phyloP scores from a whole-genome alignment of 139 green algal species.

The Gonium pectorale region DNA sequence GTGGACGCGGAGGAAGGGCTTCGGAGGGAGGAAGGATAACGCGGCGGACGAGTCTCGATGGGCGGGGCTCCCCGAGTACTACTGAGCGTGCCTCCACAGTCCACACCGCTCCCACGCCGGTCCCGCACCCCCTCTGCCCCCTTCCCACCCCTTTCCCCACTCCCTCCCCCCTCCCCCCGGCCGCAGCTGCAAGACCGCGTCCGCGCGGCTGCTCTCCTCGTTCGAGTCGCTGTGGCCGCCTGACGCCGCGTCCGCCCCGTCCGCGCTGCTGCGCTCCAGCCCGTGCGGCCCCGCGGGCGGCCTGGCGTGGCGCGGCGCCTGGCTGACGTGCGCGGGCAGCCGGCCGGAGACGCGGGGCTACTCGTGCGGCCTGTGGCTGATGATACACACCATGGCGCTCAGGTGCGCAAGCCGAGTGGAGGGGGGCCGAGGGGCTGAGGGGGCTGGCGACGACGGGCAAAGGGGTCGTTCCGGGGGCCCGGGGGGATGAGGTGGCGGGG shows the following conservation, averaged over 20 bases:
- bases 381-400: conserved; percentile 75
- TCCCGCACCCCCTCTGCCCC: no score
- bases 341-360: conserved; percentile 68
- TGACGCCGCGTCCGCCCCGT: not conserved
- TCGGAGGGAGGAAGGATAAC: no score
- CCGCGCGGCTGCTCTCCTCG: not conserved
- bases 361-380: conserved; percentile 83
- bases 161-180: not conserved
- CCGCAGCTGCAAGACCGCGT: conserved; percentile 28
- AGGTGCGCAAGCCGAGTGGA: no score
- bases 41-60: no score
- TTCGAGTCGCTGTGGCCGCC: conserved; percentile 21
- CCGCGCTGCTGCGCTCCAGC: not conserved
- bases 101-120: no score
- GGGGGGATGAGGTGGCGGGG: no score
- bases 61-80: no score
- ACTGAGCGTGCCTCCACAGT: no score
- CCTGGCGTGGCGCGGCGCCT: conserved; percentile 39
- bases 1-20: no score
- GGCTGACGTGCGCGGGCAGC: conserved; percentile 66
- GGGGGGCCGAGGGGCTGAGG: no score
- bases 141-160: not conserved
- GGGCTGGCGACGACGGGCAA: no score
- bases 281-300: not conserved
- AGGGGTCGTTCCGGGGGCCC: no score